Evolutionary conservation across 2,329 filamentous ascomycete species (phyloP).

Genomic region (Parascedosporium putredinis): DNA sequence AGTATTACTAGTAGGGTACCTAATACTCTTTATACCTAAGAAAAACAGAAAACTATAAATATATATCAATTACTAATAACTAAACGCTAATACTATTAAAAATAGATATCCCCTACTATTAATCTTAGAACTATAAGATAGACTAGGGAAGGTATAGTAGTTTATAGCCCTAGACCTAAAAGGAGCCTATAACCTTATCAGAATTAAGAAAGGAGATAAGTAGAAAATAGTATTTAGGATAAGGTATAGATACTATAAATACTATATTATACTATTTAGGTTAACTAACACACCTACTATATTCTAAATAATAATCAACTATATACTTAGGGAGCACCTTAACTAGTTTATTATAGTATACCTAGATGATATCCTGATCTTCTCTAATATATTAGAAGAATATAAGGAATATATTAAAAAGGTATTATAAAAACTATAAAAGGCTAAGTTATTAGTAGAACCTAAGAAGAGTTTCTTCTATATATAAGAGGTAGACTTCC

Average conservation of each 20-base stretch:
- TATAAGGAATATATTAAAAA: constrained; percentile 7
- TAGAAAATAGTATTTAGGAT: constrained; percentile 11
- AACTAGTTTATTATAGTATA: constrained; percentile 12
- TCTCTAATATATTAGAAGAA: constrained; percentile 7
- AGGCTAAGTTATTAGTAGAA: background rate
- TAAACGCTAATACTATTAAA: constrained; percentile 7
- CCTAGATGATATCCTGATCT: constrained; percentile 13
- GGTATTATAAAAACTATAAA: background rate
- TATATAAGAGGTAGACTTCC: background rate
- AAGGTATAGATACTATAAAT: constrained; percentile 12
- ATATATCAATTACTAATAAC: constrained; percentile 9
- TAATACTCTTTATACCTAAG: no score
- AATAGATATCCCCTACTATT: constrained; percentile 8
- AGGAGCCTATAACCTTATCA: constrained; percentile 7
- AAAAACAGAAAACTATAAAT: no score
- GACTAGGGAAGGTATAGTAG: constrained; percentile 10
- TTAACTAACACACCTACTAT: constrained; percentile 11
- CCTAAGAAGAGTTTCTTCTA: background rate
- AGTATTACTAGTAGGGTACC: no score
- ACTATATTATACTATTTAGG: constrained; percentile 11
- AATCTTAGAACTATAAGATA: constrained; percentile 11
- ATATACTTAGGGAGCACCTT: constrained; percentile 3
- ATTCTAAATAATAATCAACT: constrained; percentile 12
- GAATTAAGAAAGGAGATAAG: constrained; percentile 8
- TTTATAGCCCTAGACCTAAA: constrained; percentile 10